Evolutionary conservation across 495 filamentous ascomycete genomes (phyloP).

Genomic region (Aspergillus mulundensis): DNA sequence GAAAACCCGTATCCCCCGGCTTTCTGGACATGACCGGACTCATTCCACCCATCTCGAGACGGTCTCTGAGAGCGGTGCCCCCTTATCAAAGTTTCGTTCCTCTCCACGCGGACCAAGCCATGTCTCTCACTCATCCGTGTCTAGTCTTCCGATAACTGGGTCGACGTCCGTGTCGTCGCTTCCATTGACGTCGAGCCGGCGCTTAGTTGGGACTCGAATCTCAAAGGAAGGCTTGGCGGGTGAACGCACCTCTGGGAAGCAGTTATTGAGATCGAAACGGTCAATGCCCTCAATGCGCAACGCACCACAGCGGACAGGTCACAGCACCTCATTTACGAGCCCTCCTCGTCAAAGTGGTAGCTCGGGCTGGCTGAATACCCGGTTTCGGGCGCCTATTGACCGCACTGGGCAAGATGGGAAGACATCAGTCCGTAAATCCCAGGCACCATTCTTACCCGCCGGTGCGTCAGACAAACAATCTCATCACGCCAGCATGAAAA

Average conservation of each 20-base stretch:
- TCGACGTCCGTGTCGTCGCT: slow-evolving; percentile 50
- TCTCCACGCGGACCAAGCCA: slow-evolving; percentile 64
- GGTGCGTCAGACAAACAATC: slow-evolving; percentile 70
- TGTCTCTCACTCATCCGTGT: slow-evolving; percentile 61
- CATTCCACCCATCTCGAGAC: slow-evolving; percentile 77
- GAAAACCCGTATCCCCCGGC: slow-evolving; percentile 58
- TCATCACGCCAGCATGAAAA: slow-evolving; percentile 72
- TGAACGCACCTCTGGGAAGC: slow-evolving; percentile 65
- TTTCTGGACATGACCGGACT: slow-evolving; percentile 58
- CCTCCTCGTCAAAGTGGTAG: slow-evolving; percentile 37
- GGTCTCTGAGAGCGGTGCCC: slow-evolving; percentile 84
- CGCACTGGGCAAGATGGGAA: slow-evolving; percentile 51
- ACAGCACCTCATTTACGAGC: slow-evolving; percentile 30
- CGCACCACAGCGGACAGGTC: slow-evolving; percentile 35
- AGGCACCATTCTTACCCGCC: slow-evolving; percentile 76
- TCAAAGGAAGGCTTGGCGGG: slow-evolving; percentile 48
- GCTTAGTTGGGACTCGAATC: slow-evolving; percentile 53
- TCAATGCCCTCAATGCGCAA: slow-evolving; percentile 78
- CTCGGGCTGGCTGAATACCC: slow-evolving; percentile 34
- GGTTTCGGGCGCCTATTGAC: slow-evolving; percentile 73
- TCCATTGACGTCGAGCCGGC: slow-evolving; percentile 53
- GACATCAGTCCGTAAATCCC: slow-evolving; percentile 53
- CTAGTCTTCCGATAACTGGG: slow-evolving; percentile 54
- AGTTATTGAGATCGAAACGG: slow-evolving; percentile 77
- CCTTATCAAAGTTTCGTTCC: slow-evolving; percentile 54